Percentiles rank a stretch among this genome's conserved stretches.
These are phyloP conservation scores for Sorghum bicolor DNA, from an alignment of 176 grass and related monocot species.

Conservation along the genomic window DNA sequence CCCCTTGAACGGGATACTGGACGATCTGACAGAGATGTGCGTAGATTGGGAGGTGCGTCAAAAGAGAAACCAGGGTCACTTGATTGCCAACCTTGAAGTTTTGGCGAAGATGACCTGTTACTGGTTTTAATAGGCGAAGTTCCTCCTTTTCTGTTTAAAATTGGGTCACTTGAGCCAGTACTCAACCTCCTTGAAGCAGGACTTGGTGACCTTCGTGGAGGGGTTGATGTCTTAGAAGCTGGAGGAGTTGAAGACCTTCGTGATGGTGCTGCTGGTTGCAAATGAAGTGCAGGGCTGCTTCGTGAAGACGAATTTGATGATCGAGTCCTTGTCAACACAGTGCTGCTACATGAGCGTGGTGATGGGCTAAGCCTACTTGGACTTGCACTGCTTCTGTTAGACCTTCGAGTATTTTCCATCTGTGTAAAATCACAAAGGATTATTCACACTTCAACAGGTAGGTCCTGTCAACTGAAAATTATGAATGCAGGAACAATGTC, in stretches of 20 bases:
- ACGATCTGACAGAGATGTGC: constrained; percentile 68
- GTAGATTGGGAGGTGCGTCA: constrained; percentile 78
- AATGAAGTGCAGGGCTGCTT: constrained; percentile 45
- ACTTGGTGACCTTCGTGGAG: constrained; percentile 66
- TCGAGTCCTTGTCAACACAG: constrained; percentile 39
- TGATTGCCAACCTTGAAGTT: constrained; percentile 60
- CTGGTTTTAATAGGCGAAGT: constrained; percentile 54
- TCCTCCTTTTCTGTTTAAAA: constrained; percentile 48
- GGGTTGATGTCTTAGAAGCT: constrained; percentile 52
- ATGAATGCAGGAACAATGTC: constrained; percentile 10
- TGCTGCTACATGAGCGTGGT: constrained; percentile 43
- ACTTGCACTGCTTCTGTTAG: constrained; percentile 82
- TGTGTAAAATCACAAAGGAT: constrained; percentile 33
- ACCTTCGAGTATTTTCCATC: constrained; percentile 62
- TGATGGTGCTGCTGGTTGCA: constrained; percentile 41
- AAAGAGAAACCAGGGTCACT: constrained; percentile 66
- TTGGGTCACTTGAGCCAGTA: constrained; percentile 51
- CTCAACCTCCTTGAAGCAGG: constrained; percentile 68
- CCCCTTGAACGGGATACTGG: constrained; percentile 59
- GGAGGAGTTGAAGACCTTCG: constrained; percentile 64
- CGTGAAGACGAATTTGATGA: constrained; percentile 66
- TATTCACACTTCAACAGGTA: constrained; percentile 2
- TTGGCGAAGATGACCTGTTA: constrained; percentile 62
- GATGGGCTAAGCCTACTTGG: constrained; percentile 72
- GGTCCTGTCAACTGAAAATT: neutral